Evolutionary conservation across 2,329 filamentous ascomycete species (phyloP), one percentile per base, ranked within the genome.

Genomic region (Aspergillus floridensis): DNA sequence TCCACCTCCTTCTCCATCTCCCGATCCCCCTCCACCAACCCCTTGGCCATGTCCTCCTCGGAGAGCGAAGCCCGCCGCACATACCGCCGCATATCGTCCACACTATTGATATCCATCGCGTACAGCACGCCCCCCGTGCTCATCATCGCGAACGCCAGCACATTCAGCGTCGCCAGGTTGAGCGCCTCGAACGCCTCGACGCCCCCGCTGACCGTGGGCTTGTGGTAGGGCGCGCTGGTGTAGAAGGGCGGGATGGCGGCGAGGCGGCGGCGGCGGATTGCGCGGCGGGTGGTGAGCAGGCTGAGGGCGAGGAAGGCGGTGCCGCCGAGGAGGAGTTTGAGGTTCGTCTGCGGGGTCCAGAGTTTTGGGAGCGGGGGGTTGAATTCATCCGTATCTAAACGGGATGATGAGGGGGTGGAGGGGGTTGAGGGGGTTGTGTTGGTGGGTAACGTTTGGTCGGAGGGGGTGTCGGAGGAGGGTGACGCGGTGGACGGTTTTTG

Each of bases 161-260:
- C 91, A 68, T 96, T 96, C 66, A 97, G 82, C 0, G 93, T 96
- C 0, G 93, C 95, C 38, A 97, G 80, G 52, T 88, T 90, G 22
- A 99, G 80, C 0, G 93, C 93, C 75, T 96, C 90, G 35, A 89
- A 77, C 0, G 93, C 93, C 63, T 97, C 88, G 44, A 89, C 73
- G 1, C 86, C 82, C 7, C 87, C 87, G 69, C 88, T 88, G 29
- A 86, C 81, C 14, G 72, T 64, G 1, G 74, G 76, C 46, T 76
- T 69, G 65, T 76, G 75, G 68, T 68, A 80, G 54, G 74, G 71
- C 74, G 74, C 75, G 81, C 77, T 75, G 48, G 64, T 80, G 81
- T 89, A 96, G 79, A 89, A 93, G 50, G 83, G 84, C 11, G 93
- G 92, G 44, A 85, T 77, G 12, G 85, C 79, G 22, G 84, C 80